These are phyloP conservation scores for Asparagopsis taxiformis DNA, from an alignment of 31 red algal genomes.

Conservation along the genomic window DNA sequence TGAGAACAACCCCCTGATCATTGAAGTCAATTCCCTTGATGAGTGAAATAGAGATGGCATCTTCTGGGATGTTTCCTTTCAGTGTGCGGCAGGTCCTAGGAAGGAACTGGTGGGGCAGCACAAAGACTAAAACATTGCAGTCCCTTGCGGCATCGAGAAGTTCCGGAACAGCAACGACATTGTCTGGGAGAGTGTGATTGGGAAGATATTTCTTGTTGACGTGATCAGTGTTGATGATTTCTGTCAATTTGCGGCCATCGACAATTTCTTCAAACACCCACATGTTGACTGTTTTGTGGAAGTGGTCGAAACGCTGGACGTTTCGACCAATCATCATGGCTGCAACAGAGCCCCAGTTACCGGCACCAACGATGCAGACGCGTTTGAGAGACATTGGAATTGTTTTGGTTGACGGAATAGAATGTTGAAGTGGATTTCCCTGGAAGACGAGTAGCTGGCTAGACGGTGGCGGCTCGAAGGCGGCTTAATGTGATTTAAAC, in stretches of 20 bases:
- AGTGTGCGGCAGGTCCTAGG: slow-evolving; percentile 64
- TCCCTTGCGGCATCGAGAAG: slow-evolving; percentile 44
- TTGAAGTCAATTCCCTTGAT: slow-evolving; percentile 94
- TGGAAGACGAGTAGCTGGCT: too few relatives aligned
- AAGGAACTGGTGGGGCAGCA: slow-evolving; percentile 92
- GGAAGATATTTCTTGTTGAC: slow-evolving; percentile 92
- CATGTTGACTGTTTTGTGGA: slow-evolving; percentile 69
- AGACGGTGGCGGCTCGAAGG: too few relatives aligned
- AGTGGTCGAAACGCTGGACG: slow-evolving; percentile 53
- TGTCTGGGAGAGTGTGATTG: slow-evolving; percentile 79
- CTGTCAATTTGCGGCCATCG: slow-evolving; percentile 79
- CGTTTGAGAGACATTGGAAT: slow-evolving; percentile 24
- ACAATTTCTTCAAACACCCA: slow-evolving; percentile 87
- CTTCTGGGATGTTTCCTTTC: slow-evolving; percentile 43
- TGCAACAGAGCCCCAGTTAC: slow-evolving; percentile 86
- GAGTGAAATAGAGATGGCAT: slow-evolving; percentile 73
- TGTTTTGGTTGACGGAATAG: slow-evolving; percentile 20
- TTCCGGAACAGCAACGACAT: slow-evolving; percentile 84
- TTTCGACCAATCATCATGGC: slow-evolving; percentile 72
- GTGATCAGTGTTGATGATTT: slow-evolving; percentile 85
- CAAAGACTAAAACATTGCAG: slow-evolving; percentile 84
- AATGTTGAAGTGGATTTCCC: too few relatives aligned
- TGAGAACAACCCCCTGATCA: slow-evolving; percentile 70
- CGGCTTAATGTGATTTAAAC: too few relatives aligned
- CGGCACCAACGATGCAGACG: slow-evolving; percentile 71